phyloP scores from a whole-genome alignment of 345 rosid species.

The Eucalyptus tenuipes region DNA sequence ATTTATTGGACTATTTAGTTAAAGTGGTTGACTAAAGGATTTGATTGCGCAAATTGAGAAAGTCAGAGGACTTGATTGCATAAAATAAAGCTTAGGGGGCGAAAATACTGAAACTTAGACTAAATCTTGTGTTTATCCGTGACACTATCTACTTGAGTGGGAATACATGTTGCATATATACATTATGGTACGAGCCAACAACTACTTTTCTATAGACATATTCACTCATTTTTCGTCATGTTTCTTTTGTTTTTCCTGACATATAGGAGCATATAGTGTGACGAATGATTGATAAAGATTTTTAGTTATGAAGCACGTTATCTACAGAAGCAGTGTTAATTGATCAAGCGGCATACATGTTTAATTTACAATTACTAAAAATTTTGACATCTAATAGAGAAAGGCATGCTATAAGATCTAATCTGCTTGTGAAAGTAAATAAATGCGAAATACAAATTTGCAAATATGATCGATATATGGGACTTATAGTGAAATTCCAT shows the following conservation, averaged over 20 bases:
- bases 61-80: neutral
- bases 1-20: neutral
- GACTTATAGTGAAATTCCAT: neutral
- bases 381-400: neutral
- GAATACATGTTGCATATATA: neutral
- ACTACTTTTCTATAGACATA: neutral
- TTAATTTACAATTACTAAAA: neutral
- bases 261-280: neutral
- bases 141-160: neutral
- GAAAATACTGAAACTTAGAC: neutral
- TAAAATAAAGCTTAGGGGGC: neutral
- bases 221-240: neutral
- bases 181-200: neutral
- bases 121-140: neutral
- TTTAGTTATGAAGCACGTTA: neutral
- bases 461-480: neutral
- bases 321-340: neutral
- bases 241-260: neutral
- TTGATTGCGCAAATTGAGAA: neutral
- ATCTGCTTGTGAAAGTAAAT: neutral
- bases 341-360: neutral
- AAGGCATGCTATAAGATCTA: neutral
- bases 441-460: neutral
- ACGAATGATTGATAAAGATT: neutral
- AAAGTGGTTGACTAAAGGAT: neutral